Evolutionary conservation across 768 basidiomycete genomes (phyloP), one percentile per base, ranked within the genome.

Genomic region (Naganishia vaughanmartiniae): DNA sequence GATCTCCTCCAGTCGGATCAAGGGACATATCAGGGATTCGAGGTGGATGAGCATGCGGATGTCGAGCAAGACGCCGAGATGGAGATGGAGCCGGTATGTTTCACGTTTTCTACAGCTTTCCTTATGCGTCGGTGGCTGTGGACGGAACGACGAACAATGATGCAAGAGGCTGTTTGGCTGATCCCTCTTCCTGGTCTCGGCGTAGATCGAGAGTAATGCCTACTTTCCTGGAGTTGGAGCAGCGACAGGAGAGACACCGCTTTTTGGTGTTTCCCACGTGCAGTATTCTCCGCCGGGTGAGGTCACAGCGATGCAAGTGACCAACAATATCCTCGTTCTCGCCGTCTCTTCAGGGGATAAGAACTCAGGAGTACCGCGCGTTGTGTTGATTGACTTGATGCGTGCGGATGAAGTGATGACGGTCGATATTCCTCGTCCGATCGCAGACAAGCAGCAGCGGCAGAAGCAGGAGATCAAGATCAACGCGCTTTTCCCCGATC

Each of bases 361-460:
- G 42, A 15, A 2, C 2, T 42, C 15, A 2, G 42, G 42, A 42
- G 17, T 42, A 15, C 42, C 93, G 77, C 77, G 86, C 36, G 84
- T 97, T 55, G 87, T 93, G 58, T 86, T 95, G 74, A 94, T 99
- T 74, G 93, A 96, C 79, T 86, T 99, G 56, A 87, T 89, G 15
- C 89, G 88, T 66, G 87, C 92, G 0, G 92, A 94, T 76, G 90
- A 92, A 76, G 88, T 97, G 56, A 76, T 81, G 21, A 81, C 75
- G 0, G 82, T 90, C 73, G 90, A 89, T 76, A 85, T 97, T 15
- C 88, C 85, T 42, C 42, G 42, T 42, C 42, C 14, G 9, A 15
- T 42, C 17, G 42, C 17, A 4, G 48, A 26, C n/a, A 51, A 21
- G 14, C 48, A 26, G n/a, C 48, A 26, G 48, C 48, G 5, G 45